Evolutionary conservation across 2,329 filamentous ascomycete species (phyloP).

Genomic region (Nothophaeocryptopus gaeumannii): DNA sequence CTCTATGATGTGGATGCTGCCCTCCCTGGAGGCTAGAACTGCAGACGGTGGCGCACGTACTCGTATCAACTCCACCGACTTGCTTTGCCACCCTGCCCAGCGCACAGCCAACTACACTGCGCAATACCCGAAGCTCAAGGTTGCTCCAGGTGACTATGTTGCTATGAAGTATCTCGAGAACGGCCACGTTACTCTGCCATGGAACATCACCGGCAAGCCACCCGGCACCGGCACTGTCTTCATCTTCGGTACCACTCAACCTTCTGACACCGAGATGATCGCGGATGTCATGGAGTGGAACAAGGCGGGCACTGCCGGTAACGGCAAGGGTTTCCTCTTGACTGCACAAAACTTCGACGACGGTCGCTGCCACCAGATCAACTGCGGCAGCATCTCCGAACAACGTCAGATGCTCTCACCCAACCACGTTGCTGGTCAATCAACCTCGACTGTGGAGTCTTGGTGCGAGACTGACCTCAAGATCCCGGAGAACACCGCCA

Average conservation of each 20-base stretch:
- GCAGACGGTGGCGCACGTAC: constrained; percentile 37
- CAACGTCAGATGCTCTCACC: constrained; percentile 58
- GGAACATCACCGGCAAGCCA: constrained; percentile 43
- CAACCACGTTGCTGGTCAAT: constrained; percentile 53
- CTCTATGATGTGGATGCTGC: constrained; percentile 62
- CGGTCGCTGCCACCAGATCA: constrained; percentile 81
- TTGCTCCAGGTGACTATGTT: constrained; percentile 47
- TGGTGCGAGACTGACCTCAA: constrained; percentile 80
- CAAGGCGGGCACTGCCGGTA: constrained; percentile 72
- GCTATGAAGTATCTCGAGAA: constrained; percentile 53
- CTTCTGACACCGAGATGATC: constrained; percentile 55
- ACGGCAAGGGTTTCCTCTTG: constrained; percentile 72
- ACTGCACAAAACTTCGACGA: constrained; percentile 83
- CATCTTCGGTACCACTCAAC: constrained; percentile 50
- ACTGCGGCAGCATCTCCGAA: constrained; percentile 56
- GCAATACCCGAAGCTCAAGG: constrained; percentile 61
- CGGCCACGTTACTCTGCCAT: constrained; percentile 47
- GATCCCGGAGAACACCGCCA: constrained; percentile 64
- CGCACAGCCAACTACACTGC: constrained; percentile 52
- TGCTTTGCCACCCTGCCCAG: constrained; percentile 65
- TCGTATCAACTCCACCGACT: constrained; percentile 51
- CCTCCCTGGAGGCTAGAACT: constrained; percentile 41
- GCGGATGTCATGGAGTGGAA: constrained; percentile 77
- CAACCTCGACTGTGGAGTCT: constrained; percentile 51
- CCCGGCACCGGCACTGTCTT: constrained; percentile 46